These are phyloP conservation scores for Gilbertella persicaria DNA, from an alignment of 371 early-diverging fungal genomes.

Conservation along the genomic window DNA sequence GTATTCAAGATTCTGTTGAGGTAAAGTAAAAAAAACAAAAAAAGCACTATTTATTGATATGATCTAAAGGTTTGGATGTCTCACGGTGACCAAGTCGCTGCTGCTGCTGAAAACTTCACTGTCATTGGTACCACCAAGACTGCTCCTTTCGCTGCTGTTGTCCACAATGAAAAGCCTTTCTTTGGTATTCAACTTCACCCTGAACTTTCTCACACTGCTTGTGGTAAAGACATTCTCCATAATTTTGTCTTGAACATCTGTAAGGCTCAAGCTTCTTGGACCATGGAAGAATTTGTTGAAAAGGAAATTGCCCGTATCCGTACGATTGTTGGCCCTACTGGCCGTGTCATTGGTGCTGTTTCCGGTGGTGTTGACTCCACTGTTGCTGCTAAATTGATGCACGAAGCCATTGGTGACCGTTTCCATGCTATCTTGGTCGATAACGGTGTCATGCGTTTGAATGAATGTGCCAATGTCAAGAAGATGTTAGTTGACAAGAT, in stretches of 20 bases:
- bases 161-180: constrained; percentile 72
- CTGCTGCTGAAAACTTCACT: constrained; percentile 80
- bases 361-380: constrained; percentile 97
- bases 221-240: constrained; percentile 78
- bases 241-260: constrained; percentile 94
- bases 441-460: constrained; percentile 97
- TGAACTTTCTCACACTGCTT: constrained; percentile 95
- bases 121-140: constrained; percentile 86
- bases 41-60: constrained; percentile 4
- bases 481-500: constrained; percentile 83
- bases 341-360: constrained; percentile 96
- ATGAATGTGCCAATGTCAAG: constrained; percentile 88
- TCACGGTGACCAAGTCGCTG: constrained; percentile 93
- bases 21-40: constrained; percentile 23
- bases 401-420: constrained; percentile 95
- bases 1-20: constrained; percentile 64
- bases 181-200: constrained; percentile 98
- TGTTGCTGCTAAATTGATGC: constrained; percentile 96
- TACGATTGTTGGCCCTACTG: constrained; percentile 86
- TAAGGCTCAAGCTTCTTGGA: constrained; percentile 85
- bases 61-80: constrained; percentile 90
- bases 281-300: constrained; percentile 94
- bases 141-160: constrained; percentile 90
- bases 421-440: constrained; percentile 98
- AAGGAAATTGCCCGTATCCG: constrained; percentile 95